These are phyloP conservation scores for Galerina marginata DNA, from an alignment of 768 basidiomycete species.

Conservation along the genomic window DNA sequence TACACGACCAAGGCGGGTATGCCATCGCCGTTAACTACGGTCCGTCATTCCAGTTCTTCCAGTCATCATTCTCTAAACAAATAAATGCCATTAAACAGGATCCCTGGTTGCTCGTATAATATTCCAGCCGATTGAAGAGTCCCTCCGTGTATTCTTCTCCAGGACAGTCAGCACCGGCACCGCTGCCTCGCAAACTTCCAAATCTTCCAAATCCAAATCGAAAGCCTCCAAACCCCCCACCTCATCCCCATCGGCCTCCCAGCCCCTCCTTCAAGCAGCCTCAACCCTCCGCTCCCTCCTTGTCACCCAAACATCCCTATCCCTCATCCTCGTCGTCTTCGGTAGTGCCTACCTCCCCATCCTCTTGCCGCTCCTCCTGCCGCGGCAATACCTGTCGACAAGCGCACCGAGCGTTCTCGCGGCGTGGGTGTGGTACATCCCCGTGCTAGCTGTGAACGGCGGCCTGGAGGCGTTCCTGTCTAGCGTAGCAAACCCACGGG, in stretches of 20 bases:
- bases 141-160: constrained; percentile 88
- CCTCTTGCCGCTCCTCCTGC: constrained; percentile 72
- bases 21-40: constrained; percentile 97
- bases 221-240: constrained; percentile 8
- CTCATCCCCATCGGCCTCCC: not conserved
- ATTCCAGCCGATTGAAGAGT: constrained; percentile 96
- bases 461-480: constrained; percentile 90
- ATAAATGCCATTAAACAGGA: constrained; percentile 49
- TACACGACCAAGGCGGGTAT: constrained; percentile 92
- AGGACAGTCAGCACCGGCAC: constrained; percentile 45
- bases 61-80: not conserved
- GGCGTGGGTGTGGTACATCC: constrained; percentile 89
- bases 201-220: not conserved
- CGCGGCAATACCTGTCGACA: constrained; percentile 68
- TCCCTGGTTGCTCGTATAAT: constrained; percentile 91
- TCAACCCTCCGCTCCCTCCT: constrained; percentile 63
- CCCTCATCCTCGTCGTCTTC: constrained; percentile 75
- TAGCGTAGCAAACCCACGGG: constrained; percentile 69
- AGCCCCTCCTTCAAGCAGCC: constrained; percentile 46
- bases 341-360: constrained; percentile 77
- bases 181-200: not conserved
- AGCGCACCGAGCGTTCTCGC: constrained; percentile 80
- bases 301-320: constrained; percentile 67
- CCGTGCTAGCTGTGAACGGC: constrained; percentile 89
- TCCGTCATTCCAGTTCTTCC: constrained; percentile 36